Percentiles rank a stretch among this genome's conserved stretches.
These are phyloP conservation scores for Jasminum sambac DNA, from an alignment of 257 asterid genomes.

Conservation along the genomic window DNA sequence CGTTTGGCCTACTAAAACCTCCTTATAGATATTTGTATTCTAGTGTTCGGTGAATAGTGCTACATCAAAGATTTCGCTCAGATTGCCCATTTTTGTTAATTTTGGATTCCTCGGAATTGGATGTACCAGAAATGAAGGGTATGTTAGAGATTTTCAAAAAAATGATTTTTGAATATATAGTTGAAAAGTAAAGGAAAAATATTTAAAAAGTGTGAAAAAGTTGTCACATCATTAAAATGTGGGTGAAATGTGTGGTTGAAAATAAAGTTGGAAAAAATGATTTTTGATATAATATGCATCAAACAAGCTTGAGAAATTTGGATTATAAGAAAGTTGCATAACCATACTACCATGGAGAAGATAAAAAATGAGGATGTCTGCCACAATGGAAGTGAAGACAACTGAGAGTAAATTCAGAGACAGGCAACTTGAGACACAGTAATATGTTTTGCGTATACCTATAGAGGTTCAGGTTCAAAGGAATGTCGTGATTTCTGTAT, in stretches of 20 bases:
- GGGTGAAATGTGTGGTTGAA: too few relatives aligned
- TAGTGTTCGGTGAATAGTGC: background rate
- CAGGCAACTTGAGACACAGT: background rate
- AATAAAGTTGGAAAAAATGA: too few relatives aligned
- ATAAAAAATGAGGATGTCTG: background rate
- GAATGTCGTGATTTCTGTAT: background rate
- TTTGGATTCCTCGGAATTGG: background rate
- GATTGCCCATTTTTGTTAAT: background rate
- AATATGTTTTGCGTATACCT: too few relatives aligned
- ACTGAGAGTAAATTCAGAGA: background rate
- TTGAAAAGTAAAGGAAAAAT: too few relatives aligned
- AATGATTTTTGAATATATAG: too few relatives aligned
- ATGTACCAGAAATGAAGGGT: too few relatives aligned
- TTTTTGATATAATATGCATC: too few relatives aligned
- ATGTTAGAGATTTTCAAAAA: too few relatives aligned
- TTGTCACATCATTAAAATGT: too few relatives aligned
- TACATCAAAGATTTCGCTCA: background rate
- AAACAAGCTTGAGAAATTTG: background rate
- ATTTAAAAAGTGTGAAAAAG: too few relatives aligned
- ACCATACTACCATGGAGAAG: background rate
- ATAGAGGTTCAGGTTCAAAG: background rate
- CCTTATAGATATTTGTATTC: background rate
- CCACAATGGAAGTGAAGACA: background rate
- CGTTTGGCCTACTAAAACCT: background rate
- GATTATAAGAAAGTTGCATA: background rate